phyloP scores from a whole-genome alignment of 495 filamentous ascomycete genomes.

The Schizothecium vesticola region DNA sequence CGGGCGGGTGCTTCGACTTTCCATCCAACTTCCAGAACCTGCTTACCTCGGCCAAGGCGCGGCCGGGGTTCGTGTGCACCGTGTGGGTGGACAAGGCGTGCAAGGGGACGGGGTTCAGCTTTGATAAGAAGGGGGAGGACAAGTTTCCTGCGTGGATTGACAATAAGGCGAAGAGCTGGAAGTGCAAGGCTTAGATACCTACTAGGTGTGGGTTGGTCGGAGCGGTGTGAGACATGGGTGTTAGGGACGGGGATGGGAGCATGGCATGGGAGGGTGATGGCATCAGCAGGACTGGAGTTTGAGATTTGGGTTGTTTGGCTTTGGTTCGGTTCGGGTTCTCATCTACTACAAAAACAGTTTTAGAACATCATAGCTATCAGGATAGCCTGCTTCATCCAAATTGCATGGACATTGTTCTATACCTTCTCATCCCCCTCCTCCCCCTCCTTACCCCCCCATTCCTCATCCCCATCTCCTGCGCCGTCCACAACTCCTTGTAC shows the following conservation, averaged over 20 bases:
- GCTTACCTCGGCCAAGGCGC: constrained; percentile 12
- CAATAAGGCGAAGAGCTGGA: constrained; percentile 15
- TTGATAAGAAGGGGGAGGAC: not conserved
- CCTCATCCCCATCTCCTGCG: constrained; percentile 28
- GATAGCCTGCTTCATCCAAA: not conserved
- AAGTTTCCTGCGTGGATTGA: constrained; percentile 15
- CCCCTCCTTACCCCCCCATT: constrained; percentile 8
- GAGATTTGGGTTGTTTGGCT: not conserved
- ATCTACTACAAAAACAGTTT: not conserved
- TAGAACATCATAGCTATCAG: not conserved
- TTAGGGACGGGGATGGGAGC: not conserved
- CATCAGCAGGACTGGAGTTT: not conserved
- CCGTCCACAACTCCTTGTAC: constrained; percentile 82
- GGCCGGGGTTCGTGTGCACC: constrained; percentile 17
- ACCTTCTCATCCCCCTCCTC: not conserved
- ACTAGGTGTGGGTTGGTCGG: not conserved
- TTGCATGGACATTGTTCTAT: not conserved
- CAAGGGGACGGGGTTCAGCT: constrained; percentile 13
- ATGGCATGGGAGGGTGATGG: not conserved
- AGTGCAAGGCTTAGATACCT: constrained; percentile 6
- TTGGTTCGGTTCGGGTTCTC: not conserved
- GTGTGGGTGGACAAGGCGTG: constrained; percentile 17
- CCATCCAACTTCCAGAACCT: constrained; percentile 17
- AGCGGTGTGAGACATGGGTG: not conserved
- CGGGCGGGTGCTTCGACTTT: constrained; percentile 16